Conservation (phyloP, 176 grass and related monocot genomes). For the Luzula sylvatica region DNA sequence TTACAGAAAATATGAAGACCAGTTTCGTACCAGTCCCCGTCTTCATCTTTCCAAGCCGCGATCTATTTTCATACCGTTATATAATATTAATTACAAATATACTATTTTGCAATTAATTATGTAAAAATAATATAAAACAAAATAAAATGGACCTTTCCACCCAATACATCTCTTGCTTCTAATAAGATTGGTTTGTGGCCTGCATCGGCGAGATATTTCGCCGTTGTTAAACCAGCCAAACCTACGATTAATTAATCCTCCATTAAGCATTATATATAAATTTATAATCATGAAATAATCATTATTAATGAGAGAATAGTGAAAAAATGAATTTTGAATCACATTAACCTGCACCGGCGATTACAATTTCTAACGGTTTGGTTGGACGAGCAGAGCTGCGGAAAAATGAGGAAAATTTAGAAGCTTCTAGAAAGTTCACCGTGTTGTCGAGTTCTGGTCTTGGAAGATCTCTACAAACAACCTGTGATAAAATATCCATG, state of each 20-base stretch:
- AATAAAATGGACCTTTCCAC: constrained; percentile 63
- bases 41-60: constrained; percentile 95
- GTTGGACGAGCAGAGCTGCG: constrained; percentile 35
- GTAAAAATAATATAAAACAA: constrained; percentile 6
- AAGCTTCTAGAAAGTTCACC: constrained; percentile 77
- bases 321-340: background rate
- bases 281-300: too few species aligned
- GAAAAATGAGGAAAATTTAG: constrained; percentile 71
- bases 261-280: too few species aligned
- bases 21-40: constrained; percentile 97
- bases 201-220: constrained; percentile 94
- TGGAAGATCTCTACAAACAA: constrained; percentile 66
- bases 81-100: constrained; percentile 9
- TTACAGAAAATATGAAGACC: constrained; percentile 99
- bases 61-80: constrained; percentile 28
- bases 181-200: constrained; percentile 89
- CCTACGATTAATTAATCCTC: constrained; percentile 31
- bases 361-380: constrained; percentile 68
- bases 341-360: constrained; percentile 86
- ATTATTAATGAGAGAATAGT: constrained; percentile 15
- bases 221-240: constrained; percentile 79
- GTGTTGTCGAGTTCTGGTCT: constrained; percentile 73
- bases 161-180: constrained; percentile 92
- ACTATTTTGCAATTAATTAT: background rate
- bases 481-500: constrained; percentile 28